Evolutionary conservation across 169 alveolate genomes (phyloP).

Genomic region (Cryptosporidium parvum): DNA sequence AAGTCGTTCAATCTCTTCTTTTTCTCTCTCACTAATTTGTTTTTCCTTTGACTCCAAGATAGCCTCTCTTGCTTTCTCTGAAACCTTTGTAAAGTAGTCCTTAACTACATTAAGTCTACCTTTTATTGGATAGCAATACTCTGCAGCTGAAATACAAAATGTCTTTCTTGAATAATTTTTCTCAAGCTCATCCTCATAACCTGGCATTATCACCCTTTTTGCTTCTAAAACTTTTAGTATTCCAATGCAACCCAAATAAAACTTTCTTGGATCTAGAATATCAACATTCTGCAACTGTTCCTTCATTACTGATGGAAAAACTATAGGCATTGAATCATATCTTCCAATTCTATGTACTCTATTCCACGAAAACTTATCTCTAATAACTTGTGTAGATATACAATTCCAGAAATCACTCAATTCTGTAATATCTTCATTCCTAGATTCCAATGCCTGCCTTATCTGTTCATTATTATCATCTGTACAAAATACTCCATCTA

Average conservation of each 20-base stretch:
- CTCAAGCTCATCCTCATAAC: slow-evolving; percentile 40
- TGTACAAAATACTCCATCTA: not conserved
- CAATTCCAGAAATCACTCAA: slow-evolving; percentile 46
- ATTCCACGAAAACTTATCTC: slow-evolving; percentile 66
- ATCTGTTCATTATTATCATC: slow-evolving; percentile 46
- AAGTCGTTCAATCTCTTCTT: slow-evolving; percentile 18
- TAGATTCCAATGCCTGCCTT: slow-evolving; percentile 50
- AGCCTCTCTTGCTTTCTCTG: slow-evolving; percentile 25
- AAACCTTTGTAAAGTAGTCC: slow-evolving; percentile 42
- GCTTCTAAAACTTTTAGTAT: slow-evolving; percentile 14
- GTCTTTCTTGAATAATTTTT: slow-evolving; percentile 41
- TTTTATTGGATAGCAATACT: slow-evolving; percentile 67
- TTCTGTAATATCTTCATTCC: slow-evolving; percentile 46
- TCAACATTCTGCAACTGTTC: slow-evolving; percentile 9
- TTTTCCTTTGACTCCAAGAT: slow-evolving; percentile 15
- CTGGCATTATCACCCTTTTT: slow-evolving; percentile 12
- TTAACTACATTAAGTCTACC: slow-evolving; percentile 24
- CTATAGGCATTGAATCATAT: slow-evolving; percentile 67
- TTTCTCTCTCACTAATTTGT: slow-evolving; percentile 1
- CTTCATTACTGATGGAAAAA: slow-evolving; percentile 18
- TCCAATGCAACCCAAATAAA: slow-evolving; percentile 51
- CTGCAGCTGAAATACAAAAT: slow-evolving; percentile 74
- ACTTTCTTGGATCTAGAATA: slow-evolving; percentile 63
- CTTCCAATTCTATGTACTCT: slow-evolving; percentile 62
- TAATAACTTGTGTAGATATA: slow-evolving; percentile 51